Evolutionary conservation across 2,329 filamentous ascomycete species (phyloP), one percentile per base, ranked within the genome.

Genomic region (Cordyceps cicadae): DNA sequence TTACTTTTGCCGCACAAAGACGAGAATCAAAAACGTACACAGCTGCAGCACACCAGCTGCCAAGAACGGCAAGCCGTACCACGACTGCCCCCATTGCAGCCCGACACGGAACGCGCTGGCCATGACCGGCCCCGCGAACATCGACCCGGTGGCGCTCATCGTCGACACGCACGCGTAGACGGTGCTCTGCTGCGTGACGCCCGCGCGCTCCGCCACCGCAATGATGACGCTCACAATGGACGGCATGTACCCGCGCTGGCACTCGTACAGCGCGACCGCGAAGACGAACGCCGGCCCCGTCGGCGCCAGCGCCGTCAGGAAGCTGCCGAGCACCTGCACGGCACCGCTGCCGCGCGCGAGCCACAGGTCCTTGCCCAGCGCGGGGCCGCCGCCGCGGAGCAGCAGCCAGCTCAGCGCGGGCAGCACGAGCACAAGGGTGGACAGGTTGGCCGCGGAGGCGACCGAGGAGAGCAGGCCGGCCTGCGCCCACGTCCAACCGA

Each of bases 401-500:
- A 59, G 17, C 4, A 58, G 7, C 19, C 49, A 55, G 51, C 55
- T 59, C 3, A 52, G n/a, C 32, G 24, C 37, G 5, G 61, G 61
- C 26, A 62, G 55, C n/a, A 62, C 26, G 14, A 62, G n/a, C 8
- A 26, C 37, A 19, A 59, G 50, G 19, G 46, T 21, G 37, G 45
- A 17, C 26, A 62, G 52, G 56, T 55, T 62, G 61, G 48, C 39
- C 5, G 19, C 26, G 26, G 55, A 14, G 2, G 29, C 53, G 32
- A 59, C 52, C 0, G 61, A 59, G 4, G 55, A 41, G 15, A 62
- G 45, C 7, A 62, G 56, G 1, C 56, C 50, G n/a, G 61, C 56
- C 45, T 60, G n/a, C 15, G 49, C 61, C 61, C 61, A 62, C 3
- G 55, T 59, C 55, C 51, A 62, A 11, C 45, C 55, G 17, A 59